Base-by-base conservation (phyloP, 164 flowering plant genomes). In the Sedum album region DNA sequence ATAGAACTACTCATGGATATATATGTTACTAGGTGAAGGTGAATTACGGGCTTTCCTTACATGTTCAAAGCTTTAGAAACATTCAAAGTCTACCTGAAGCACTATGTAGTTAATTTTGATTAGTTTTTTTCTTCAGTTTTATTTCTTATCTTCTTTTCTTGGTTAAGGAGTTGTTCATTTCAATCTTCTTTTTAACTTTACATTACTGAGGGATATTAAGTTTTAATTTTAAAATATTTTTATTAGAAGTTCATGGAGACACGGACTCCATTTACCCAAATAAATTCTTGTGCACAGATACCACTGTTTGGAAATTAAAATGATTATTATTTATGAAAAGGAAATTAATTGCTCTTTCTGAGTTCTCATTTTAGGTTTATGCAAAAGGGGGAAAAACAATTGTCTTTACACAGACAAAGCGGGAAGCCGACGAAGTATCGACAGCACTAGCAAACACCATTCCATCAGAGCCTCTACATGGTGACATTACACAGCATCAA, bases 321-420 rank as follows among this genome's bases (percentile, higher is more conserved):
- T 4, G 20, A 44, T 44, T 44, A 17, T 10, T 44, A 44, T 4
- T 7, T 7, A 44, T 10, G n/a, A n/a, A n/a, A n/a, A n/a, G n/a
- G n/a, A n/a, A n/a, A n/a, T n/a, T n/a, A n/a, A n/a, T n/a, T n/a
- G n/a, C n/a, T 44, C 14, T 44, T 44, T 48, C 18, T 17, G 2
- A 7, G 21, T 5, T 48, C 21, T 6, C 1, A 5, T 51, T 62
- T 62, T 79, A 94, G 99, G 97, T 91, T 21, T 91, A 94, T 82
- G 99, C 97, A 17, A 94, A 88, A 80, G 99, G 99, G 78, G 99
- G 96, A 66, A 94, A 94, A 80, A 85, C 99, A 66, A 94, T 94
- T 71, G 93, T 94, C 66, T 94, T 93, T 75, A 93, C 98, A 23
- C 96, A 86, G 72, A 93, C 98, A 66, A 93, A 93, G 74, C 80